Conservation (phyloP, 164 flowering plant genomes). For the Stephania yunnanensis region DNA sequence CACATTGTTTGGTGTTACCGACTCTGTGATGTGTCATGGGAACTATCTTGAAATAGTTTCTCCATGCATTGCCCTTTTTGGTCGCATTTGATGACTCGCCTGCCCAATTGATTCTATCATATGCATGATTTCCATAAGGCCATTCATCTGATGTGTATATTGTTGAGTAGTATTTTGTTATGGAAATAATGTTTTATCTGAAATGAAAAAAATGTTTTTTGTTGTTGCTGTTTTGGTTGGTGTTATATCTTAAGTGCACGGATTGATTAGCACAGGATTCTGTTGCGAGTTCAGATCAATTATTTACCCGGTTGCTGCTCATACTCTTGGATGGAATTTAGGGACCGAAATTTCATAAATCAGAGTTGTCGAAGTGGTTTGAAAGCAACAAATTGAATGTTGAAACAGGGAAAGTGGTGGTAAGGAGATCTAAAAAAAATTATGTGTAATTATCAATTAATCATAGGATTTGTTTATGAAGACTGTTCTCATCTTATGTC, state of each 20-base stretch:
- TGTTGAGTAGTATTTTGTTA: background rate
- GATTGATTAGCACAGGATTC: too few relatives aligned
- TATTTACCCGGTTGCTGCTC: constrained; percentile 11
- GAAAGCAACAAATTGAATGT: constrained; percentile 48
- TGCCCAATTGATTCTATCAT: background rate
- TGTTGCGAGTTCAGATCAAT: background rate
- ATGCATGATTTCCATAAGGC: background rate
- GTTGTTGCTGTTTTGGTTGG: background rate
- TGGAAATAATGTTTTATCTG: background rate
- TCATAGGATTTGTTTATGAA: background rate
- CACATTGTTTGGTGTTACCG: background rate
- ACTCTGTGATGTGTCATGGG: background rate
- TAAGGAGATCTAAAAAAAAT: constrained; percentile 22
- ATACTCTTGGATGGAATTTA: constrained; percentile 20
- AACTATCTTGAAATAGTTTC: background rate
- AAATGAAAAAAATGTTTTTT: background rate
- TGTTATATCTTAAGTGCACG: background rate
- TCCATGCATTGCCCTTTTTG: background rate
- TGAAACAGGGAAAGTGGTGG: constrained; percentile 79
- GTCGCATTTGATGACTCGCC: background rate
- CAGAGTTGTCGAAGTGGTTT: constrained; percentile 63
- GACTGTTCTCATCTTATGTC: constrained; percentile 1
- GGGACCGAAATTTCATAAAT: constrained; percentile 40
- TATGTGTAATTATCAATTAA: background rate
- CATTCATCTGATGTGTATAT: too few relatives aligned